A percentile compares a stretch with the other conserved stretches of the same genome.
These are phyloP conservation scores for Marasmius sp. DNA, from an alignment of 1,284 basidiomycete genomes.

Conservation along the genomic window DNA sequence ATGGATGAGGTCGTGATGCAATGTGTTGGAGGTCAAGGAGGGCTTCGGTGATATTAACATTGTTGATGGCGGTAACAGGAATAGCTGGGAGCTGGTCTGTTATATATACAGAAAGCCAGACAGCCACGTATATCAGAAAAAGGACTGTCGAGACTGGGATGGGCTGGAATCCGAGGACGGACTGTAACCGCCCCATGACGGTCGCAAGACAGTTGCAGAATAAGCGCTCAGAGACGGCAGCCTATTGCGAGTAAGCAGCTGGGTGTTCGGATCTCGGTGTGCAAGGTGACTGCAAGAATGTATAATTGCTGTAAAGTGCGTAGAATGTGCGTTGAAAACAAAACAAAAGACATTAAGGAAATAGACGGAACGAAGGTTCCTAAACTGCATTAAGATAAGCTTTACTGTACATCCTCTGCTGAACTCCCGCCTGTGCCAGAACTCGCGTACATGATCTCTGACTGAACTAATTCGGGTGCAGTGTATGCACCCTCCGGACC, in stretches of 20 bases:
- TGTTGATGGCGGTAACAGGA: conserved; percentile 47
- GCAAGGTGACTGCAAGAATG: too few species aligned
- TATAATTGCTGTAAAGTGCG: too few species aligned
- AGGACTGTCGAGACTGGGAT: conserved; percentile 40
- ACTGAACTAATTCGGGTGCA: conserved; percentile 54
- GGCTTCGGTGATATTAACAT: conserved; percentile 56
- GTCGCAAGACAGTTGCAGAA: neutral
- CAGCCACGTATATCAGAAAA: conserved; percentile 48
- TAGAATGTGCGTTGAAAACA: too few species aligned
- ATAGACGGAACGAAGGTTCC: neutral
- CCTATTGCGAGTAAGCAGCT: too few species aligned
- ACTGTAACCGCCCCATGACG: neutral
- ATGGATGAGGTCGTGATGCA: conserved; percentile 68
- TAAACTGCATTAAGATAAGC: neutral
- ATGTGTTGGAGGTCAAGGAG: conserved; percentile 70
- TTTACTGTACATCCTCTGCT: conserved; percentile 4
- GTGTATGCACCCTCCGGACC: conserved; percentile 42
- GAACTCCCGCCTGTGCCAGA: conserved; percentile 43
- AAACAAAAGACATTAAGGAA: too few species aligned
- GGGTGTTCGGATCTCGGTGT: too few species aligned
- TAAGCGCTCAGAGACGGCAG: too few species aligned
- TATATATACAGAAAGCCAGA: conserved; percentile 52
- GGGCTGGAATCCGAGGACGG: neutral
- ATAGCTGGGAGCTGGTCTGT: conserved; percentile 54
- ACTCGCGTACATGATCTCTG: conserved; percentile 70